Percentiles rank a stretch among this genome's conserved stretches.
phyloP scores from a whole-genome alignment of 208 protist genomes.

The Histomonas meleagridis region DNA sequence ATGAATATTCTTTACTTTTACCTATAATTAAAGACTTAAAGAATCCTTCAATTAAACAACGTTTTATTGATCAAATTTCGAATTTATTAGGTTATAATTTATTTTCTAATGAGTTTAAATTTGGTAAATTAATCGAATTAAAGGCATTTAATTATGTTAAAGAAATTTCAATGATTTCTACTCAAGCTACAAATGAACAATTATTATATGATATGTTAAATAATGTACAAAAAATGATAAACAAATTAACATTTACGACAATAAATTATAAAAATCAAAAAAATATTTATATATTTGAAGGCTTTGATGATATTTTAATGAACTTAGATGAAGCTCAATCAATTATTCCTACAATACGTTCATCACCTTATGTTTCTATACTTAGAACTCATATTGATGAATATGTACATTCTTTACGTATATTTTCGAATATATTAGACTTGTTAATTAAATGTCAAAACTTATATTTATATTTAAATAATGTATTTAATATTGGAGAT shows the following conservation, averaged over 20 bases:
- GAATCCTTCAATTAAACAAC: background rate
- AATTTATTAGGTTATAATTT: background rate
- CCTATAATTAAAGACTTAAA: background rate
- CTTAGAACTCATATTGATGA: conserved; percentile 45
- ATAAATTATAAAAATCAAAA: background rate
- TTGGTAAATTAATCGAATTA: conserved; percentile 17
- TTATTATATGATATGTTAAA: background rate
- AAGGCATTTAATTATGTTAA: background rate
- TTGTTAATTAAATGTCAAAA: background rate
- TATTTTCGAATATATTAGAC: conserved; percentile 42
- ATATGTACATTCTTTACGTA: conserved; percentile 50
- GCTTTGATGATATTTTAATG: conserved; percentile 18
- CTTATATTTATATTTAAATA: background rate
- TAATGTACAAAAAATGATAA: conserved; percentile 25
- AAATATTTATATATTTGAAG: background rate
- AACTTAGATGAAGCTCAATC: conserved; percentile 16
- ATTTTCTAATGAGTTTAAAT: conserved; percentile 17
- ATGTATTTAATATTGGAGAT: background rate
- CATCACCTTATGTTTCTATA: background rate
- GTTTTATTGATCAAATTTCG: conserved; percentile 2
- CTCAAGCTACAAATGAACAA: conserved; percentile 26
- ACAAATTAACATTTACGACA: background rate
- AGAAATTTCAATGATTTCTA: background rate
- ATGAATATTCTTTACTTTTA: background rate
- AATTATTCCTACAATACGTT: conserved; percentile 7